These are phyloP conservation scores for Talaromyces sp. DNA, from an alignment of 2,329 filamentous ascomycete species.

Conservation along the genomic window DNA sequence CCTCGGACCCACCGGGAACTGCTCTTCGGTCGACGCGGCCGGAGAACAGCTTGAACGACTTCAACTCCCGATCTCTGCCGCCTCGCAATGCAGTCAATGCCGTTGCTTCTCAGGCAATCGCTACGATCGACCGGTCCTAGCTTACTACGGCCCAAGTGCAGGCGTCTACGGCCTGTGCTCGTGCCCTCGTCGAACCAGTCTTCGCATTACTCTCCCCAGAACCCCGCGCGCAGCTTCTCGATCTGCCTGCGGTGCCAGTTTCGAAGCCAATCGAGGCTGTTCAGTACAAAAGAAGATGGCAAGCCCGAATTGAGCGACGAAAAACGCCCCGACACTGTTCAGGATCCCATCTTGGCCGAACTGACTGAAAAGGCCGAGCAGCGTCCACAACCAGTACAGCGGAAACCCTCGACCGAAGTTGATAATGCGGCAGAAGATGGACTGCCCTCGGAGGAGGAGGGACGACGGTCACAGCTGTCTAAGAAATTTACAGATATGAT, in stretches of 20 bases:
- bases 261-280: slow-evolving; percentile 23
- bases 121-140: slow-evolving; percentile 23
- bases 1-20: background rate
- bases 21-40: background rate
- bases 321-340: background rate
- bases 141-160: slow-evolving; percentile 18
- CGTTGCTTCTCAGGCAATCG: slow-evolving; percentile 35
- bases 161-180: slow-evolving; percentile 18
- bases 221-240: slow-evolving; percentile 27
- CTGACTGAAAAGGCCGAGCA: background rate
- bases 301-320: slow-evolving; percentile 11
- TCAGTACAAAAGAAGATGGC: slow-evolving; percentile 22
- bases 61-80: background rate
- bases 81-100: slow-evolving; percentile 36
- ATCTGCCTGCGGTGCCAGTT: slow-evolving; percentile 41
- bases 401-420: background rate
- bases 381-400: background rate
- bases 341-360: background rate
- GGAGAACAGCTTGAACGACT: background rate
- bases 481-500: slow-evolving; percentile 67
- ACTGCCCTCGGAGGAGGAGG: slow-evolving; percentile 33
- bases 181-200: slow-evolving; percentile 16
- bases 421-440: background rate
- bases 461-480: slow-evolving; percentile 51
- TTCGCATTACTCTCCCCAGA: slow-evolving; percentile 17